These are phyloP conservation scores for Corynascus novoguineensis DNA, from an alignment of 495 filamentous ascomycete species.

Conservation along the genomic window DNA sequence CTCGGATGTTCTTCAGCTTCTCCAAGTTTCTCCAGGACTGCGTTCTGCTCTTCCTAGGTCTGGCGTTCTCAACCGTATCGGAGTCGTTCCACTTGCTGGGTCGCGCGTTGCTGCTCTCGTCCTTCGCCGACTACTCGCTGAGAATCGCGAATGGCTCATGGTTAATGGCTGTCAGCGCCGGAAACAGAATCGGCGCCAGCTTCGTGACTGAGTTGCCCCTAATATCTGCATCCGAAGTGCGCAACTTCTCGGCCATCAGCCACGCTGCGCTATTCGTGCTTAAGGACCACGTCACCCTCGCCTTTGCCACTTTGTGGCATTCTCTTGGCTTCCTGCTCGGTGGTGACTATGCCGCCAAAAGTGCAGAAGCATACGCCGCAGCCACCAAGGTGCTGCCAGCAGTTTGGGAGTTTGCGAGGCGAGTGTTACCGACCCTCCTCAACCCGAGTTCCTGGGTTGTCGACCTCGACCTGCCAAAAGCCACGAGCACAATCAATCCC, in stretches of 20 bases:
- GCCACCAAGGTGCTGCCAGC: conserved; percentile 7
- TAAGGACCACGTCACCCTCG: conserved; percentile 31
- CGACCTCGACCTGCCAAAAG: conserved; percentile 41
- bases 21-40: conserved; percentile 62
- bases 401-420: conserved; percentile 15
- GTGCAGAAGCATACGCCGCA: conserved; percentile 7
- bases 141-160: conserved; percentile 14
- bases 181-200: conserved; percentile 34
- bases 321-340: conserved; percentile 29
- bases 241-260: conserved; percentile 45
- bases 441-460: conserved; percentile 46
- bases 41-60: conserved; percentile 35
- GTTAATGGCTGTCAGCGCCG: conserved; percentile 23
- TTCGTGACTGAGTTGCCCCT: conserved; percentile 37
- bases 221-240: conserved; percentile 39
- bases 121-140: conserved; percentile 13
- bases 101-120: conserved; percentile 18
- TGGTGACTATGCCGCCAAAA: conserved; percentile 30
- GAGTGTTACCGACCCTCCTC: conserved; percentile 14
- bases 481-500: conserved; percentile 45
- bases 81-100: conserved; percentile 11
- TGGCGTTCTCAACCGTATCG: conserved; percentile 23
- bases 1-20: conserved; percentile 60
- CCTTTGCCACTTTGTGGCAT: conserved; percentile 21
- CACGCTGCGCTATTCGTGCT: conserved; percentile 41